Evolutionary conservation across 306 rosid species (phyloP), one percentile per base, ranked within the genome.

Genomic region (Nissolia schottii): DNA sequence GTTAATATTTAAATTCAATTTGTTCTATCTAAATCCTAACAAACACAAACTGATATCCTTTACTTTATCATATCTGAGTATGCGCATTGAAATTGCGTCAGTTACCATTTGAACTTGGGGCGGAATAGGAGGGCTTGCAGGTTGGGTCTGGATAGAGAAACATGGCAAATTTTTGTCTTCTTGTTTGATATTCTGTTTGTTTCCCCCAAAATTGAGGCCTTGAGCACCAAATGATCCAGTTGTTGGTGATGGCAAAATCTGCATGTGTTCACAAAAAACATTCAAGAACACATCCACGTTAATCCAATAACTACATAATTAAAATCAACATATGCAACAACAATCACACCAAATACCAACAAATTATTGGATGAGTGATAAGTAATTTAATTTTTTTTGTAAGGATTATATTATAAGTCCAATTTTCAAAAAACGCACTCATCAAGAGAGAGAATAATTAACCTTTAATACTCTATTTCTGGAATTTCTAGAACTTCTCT

Each of bases 181-280:
- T 76, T 85, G 64, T 49, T 92, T 92, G 48, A 86, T 71, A 27
- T n/a, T 83, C 13, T 87, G 82, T 25, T 73, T 83, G 58, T 80
- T 67, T 64, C 65, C 83, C 5, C 34, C 78, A 62, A 74, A 83
- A 80, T 65, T 82, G 70, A 75, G 80, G 43, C 76, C 35, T 18
- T 85, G 96, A 70, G 81, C 77, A n/a, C 87, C 84, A 77, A 87
- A 84, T 57, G 83, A 45, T 68, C 97, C 96, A 0, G 96, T 89
- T 5, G 97, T 92, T 67, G 97, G 96, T 77, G 97, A 92, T 19
- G 94, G 89, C 64, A 89, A 70, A 86, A 74, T 70, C 96, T 89
- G n/a, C n/a, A n/a, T n/a, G 76, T 13, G 53, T 29, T 16, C 3
- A 16, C 71, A n/a, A 54, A 71, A 20, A 2, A 16, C 65, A 73